These are phyloP conservation scores for Sisymbrium irio DNA, from an alignment of 345 rosid species.

Conservation along the genomic window DNA sequence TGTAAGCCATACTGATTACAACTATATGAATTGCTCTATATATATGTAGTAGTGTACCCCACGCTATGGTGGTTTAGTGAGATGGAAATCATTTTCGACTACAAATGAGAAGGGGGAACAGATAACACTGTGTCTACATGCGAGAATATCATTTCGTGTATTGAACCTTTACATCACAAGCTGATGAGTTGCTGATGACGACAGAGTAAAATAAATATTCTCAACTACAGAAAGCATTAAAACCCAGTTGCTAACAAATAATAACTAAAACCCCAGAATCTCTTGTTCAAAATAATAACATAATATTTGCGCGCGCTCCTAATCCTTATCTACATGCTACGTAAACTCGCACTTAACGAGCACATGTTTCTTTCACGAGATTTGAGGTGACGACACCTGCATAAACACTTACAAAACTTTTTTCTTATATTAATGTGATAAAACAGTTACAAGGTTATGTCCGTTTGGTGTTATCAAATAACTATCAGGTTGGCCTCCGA, in stretches of 20 bases:
- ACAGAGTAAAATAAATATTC: neutral
- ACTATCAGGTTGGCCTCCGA: too few species aligned
- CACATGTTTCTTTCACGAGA: slow-evolving; percentile 8
- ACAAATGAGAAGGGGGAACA: slow-evolving; percentile 14
- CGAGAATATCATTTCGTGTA: neutral
- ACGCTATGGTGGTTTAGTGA: slow-evolving; percentile 33
- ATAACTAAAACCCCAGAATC: neutral
- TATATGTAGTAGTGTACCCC: slow-evolving; percentile 22
- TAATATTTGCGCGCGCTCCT: neutral
- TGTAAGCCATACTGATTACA: neutral
- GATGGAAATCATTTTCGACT: slow-evolving; percentile 24
- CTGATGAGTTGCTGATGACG: neutral
- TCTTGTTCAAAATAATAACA: neutral
- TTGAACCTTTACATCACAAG: neutral
- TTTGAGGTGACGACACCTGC: neutral
- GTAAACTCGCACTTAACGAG: slow-evolving; percentile 16
- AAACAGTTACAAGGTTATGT: neutral
- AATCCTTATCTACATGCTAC: slow-evolving; percentile 9
- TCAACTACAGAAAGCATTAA: neutral
- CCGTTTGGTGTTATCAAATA: neutral
- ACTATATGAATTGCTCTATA: neutral
- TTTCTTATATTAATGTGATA: neutral
- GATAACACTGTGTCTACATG: slow-evolving; percentile 2
- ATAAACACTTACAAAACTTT: slow-evolving; percentile 8
- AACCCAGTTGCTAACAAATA: neutral